Evolutionary conservation across 345 rosid species (phyloP), one percentile per base, ranked within the genome.

Genomic region (Raphanus sativus): DNA sequence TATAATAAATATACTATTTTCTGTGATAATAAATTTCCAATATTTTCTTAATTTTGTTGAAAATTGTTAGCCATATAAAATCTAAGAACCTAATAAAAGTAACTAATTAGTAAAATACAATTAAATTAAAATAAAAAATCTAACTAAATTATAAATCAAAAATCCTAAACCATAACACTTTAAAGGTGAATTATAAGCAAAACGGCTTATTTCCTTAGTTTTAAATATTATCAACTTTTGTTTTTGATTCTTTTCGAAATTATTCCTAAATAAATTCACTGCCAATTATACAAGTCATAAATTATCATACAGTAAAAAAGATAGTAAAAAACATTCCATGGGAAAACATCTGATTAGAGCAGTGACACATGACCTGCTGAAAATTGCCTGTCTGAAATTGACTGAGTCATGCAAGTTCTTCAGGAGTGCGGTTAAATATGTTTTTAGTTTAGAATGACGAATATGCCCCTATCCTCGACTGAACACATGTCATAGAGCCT

Each of bases 381-480:
- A 69, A 64, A 38, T 28, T 67, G 11, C 45, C 75, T 56, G 71
- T 33, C 2, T 58, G 75, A 80, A 56, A 62, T 50, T 62, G 78
- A 73, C 78, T 75, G 76, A 69, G 63, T 75, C 63, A 64, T 67
- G 78, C 52, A 79, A 79, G 71, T 62, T 79, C 15, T 74, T 63
- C 82, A 74, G 78, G 62, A 79, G 79, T 74, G 74, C 82, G 75
- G 82, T 79, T 50, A 69, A 79, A 79, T 74, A 79, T 79, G 71
- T 55, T 74, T 75, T 69, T 38, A 30, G 38, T 32, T 0, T 13
- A 2, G 1, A 67, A 52, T 68, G 65, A 80, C 82, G 7, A 0
- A 75, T 21, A 11, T 70, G 6, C 45, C 76, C 75, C 17, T 69
- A 7, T 3, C 11, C 6, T 24, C 8, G 29, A 24, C 11, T 21